Base-by-base conservation (phyloP, 345 rosid genomes). In the Erucastrum elatum region DNA sequence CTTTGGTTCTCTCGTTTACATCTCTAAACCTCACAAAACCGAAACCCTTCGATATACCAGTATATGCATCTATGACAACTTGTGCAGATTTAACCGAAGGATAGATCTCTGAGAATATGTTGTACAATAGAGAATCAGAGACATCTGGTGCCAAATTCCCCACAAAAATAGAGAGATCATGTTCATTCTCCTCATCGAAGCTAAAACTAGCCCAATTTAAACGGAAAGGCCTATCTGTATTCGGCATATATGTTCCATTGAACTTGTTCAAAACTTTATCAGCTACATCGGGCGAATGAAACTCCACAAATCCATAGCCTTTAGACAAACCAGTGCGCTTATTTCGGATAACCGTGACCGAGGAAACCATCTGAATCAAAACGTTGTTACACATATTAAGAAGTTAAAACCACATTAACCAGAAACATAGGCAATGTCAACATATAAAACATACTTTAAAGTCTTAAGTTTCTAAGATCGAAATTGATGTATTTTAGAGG, bases 1-100 rank as follows among this genome's bases (percentile, higher is more conserved):
- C 98, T 75, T 88, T 85, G 31, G 88, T 81, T 78, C 92, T 88
- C 74, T 95, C 98, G 67, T 37, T 81, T 67, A 91, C 97, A 74
- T 95, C 98, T 51, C 96, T 97, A 82, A 94, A 95, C 85, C 99
- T 90, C 85, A 95, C 99, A 85, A 95, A 95, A 27, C 99, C 98
- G 41, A 93, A 95, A 37, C 99, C 98, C 72, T 91, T 95, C 56
- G 99, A 91, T 74, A 94, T 94, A n/a, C 99, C 96, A 16, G 98
- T 94, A 77, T 82, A 91, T 62, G 85, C 96, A 88, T 95, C 99
- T 66, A 91, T 82, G 68, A 95, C 98, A 37, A 95, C 97, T 84
- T 89, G 93, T 1, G 97, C 98, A 76, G 92, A 88, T 85, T 91
- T 93, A 80, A 93, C 94, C 4, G 99, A 95, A 0, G 91, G 90